A percentile compares a stretch with the other conserved stretches of the same genome.
phyloP scores from a whole-genome alignment of 2,329 filamentous ascomycete genomes.

The Beauveria australis region DNA sequence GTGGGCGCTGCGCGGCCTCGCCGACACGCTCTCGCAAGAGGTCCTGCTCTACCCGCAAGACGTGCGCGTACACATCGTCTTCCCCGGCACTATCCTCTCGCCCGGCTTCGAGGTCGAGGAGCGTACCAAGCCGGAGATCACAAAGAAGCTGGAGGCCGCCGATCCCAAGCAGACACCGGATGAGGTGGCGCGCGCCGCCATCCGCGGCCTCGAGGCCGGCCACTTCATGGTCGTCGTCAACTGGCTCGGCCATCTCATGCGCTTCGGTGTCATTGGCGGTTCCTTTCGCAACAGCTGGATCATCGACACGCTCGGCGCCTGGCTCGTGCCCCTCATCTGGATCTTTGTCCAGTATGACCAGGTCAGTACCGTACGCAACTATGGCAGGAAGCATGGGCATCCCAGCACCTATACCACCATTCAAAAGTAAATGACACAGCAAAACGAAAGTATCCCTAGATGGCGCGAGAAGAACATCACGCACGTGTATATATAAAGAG shows the following conservation, averaged over 20 bases:
- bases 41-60: constrained; percentile 76
- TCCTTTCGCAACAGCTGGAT: constrained; percentile 51
- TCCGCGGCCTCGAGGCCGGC: constrained; percentile 70
- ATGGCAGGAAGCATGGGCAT: constrained; percentile 50
- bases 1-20: constrained; percentile 72
- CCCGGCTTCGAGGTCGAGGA: constrained; percentile 73
- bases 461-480: background rate
- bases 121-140: constrained; percentile 69
- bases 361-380: constrained; percentile 49
- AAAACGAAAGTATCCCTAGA: constrained; percentile 6
- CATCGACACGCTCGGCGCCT: constrained; percentile 49
- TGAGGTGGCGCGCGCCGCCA: constrained; percentile 61
- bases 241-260: constrained; percentile 64
- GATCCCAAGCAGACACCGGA: constrained; percentile 75
- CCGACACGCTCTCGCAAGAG: constrained; percentile 78
- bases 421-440: constrained; percentile 15
- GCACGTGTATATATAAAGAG: constrained; percentile 6
- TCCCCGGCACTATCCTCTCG: constrained; percentile 73
- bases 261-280: constrained; percentile 49
- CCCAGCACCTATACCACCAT: constrained; percentile 38
- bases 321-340: constrained; percentile 46
- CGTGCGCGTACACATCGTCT: constrained; percentile 73
- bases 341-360: constrained; percentile 49
- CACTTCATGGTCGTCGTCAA: constrained; percentile 73
- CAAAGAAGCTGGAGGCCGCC: constrained; percentile 68